These are phyloP conservation scores for Barnettozyma vustinii DNA, from an alignment of 805 yeast species.

Conservation along the genomic window DNA sequence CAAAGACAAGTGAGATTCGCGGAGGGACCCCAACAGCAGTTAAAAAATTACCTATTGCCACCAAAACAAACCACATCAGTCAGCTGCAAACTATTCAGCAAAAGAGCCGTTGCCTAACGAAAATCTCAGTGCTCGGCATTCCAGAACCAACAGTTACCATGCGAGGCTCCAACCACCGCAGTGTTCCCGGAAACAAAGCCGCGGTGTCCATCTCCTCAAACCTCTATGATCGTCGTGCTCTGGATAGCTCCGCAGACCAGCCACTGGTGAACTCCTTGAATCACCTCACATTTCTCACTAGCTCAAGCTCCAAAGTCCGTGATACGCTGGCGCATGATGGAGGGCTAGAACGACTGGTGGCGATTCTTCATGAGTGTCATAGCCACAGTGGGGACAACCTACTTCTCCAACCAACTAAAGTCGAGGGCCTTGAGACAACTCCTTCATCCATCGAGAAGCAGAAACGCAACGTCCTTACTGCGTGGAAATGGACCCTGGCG, in stretches of 20 bases:
- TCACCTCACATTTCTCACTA: conserved; percentile 81
- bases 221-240: conserved; percentile 85
- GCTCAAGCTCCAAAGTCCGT: conserved; percentile 82
- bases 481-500: conserved; percentile 97
- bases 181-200: conserved; percentile 76
- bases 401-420: background rate
- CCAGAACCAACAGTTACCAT: conserved; percentile 29
- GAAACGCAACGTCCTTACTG: conserved; percentile 48
- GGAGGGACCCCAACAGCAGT: background rate
- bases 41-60: background rate
- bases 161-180: conserved; percentile 88
- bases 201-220: conserved; percentile 88
- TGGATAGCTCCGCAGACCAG: conserved; percentile 83
- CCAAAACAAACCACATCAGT: conserved; percentile 1
- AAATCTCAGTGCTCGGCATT: background rate
- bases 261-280: conserved; percentile 90
- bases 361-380: conserved; percentile 73
- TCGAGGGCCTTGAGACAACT: background rate
- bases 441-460: conserved; percentile 23
- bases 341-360: conserved; percentile 82
- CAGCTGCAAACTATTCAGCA: background rate
- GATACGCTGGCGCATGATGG: conserved; percentile 89
- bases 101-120: background rate
- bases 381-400: background rate
- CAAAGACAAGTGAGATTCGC: background rate